These are phyloP conservation scores for Rhodotorula sp. DNA, from an alignment of 1,284 basidiomycete genomes.

Conservation along the genomic window DNA sequence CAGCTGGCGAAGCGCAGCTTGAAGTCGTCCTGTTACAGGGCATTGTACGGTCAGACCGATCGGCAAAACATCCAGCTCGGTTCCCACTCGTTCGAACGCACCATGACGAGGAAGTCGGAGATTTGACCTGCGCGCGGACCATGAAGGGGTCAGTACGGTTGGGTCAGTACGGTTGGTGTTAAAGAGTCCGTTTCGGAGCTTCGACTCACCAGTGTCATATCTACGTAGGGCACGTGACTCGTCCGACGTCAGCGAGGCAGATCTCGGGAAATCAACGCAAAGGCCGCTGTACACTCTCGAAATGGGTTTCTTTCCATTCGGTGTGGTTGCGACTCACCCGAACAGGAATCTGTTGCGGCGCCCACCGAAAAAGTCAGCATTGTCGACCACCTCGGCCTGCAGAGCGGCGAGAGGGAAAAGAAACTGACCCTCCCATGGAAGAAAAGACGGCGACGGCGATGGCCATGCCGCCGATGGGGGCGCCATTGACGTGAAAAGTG, in stretches of 20 bases:
- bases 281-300: too few relatives aligned
- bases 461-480: slow-evolving; percentile 53
- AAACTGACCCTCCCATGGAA: slow-evolving; percentile 75
- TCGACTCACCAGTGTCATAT: slow-evolving; percentile 19
- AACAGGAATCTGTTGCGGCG: slow-evolving; percentile 12
- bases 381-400: not conserved
- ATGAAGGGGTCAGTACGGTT: not conserved
- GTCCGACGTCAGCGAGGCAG: not conserved
- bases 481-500: slow-evolving; percentile 19
- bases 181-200: too few relatives aligned
- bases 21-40: slow-evolving; percentile 58
- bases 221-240: not conserved
- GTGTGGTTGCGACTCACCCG: slow-evolving; percentile 23
- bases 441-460: slow-evolving; percentile 67
- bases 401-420: slow-evolving; percentile 53
- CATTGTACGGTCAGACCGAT: not conserved
- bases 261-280: too few relatives aligned
- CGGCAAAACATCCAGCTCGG: too few relatives aligned
- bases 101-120: slow-evolving; percentile 62
- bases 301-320: too few relatives aligned
- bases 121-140: slow-evolving; percentile 67
- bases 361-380: not conserved
- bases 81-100: not conserved
- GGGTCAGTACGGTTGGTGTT: too few relatives aligned
- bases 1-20: slow-evolving; percentile 61